Base-by-base conservation (phyloP, 257 asterid genomes). In the Solanum sejunctum region DNA sequence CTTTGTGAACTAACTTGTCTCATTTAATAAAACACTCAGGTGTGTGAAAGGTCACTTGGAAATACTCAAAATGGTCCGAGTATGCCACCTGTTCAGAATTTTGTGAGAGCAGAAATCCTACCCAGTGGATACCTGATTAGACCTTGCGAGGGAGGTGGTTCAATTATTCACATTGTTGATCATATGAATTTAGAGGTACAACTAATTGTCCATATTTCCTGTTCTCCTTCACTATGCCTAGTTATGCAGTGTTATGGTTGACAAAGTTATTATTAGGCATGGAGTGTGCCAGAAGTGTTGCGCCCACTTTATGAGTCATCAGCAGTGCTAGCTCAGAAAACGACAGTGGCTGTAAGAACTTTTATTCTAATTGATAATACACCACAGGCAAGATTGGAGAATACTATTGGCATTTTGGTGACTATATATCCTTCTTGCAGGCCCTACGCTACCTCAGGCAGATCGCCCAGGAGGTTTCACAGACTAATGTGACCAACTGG, bases 141-240 rank as follows among this genome's bases (percentile, higher is more conserved):
- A 86, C 98, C 98, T 67, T 95, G 98, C 86, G 98, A 95, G 43
- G 98, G 98, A 15, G 97, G 98, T 54, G 98, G 98, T 39, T 95
- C 98, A 11, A 92, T 95, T 67, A 93, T 95, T 89, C 98, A 95
- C 87, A 91, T 95, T 78, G 98, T 95, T 17, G 98, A 95, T 91
- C 98, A 95, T 89, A 86, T 95, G 90, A 92, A 93, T 88, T 87
- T 93, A 86, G 98, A 93, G 98, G 98, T 95, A 84, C 1, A 67
- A 67, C 26, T 54, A 82, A 7, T 18, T 0, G 23, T 61, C 43
- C 69, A 57, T 70, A 69, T 21, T 16, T 72, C 73, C 81, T 61
- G 45, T 64, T 63, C 60, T 18, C 58, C 32, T 58, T 45, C 23
- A 8, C 41, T 1, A 5, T 82, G 23, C 43, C 77, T 63, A 82